Evolutionary conservation across 768 basidiomycete species (phyloP), one percentile per base, ranked within the genome.

Genomic region (Amanita pallidorosea): DNA sequence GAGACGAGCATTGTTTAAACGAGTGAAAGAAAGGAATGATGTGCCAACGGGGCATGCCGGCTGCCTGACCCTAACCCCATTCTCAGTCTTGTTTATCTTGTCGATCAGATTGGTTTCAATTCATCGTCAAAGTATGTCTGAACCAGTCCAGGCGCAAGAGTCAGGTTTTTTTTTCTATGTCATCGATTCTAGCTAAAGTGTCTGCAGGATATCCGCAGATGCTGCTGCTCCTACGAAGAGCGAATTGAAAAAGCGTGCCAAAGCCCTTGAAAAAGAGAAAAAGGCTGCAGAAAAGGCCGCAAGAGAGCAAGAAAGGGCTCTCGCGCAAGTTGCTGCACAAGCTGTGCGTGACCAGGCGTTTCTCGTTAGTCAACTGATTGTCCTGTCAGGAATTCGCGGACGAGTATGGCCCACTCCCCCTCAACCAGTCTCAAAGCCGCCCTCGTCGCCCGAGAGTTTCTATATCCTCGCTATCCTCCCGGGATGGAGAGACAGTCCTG

Each of bases 391-490:
- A 94, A 62, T 85, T 70, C 62, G 82, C 91, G 2, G 67, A 68
- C 31, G 77, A 81, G 42, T 99, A 98, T 64, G 96, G 96, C 45
- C 73, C 77, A 54, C 75, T 93, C 13, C 90, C 94, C 34, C 70
- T 98, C 41, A 86, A 97, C 69, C 90, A 96, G 68, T 97, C 94
- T 22, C 85, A 90, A 64, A 77, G 82, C 31, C 83, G 91, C 44
- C 71, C 79, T 7, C 69, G 75, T 46, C 73, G 75, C 52, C 63
- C 73, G 52, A 80, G 86, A 54, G 73, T 75, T 38, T 73, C 83
- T 58, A 83, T 99, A 56, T 65, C 72, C 17, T 68, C 79, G 15
- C 68, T 98, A 46, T 78, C 75, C 40, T 68, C 77, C 34, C 71
- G 80, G 57, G 79, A 83, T 54, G 91, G 83, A 5, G 71, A 94